Conservation (phyloP, 768 basidiomycete species). For the Leccinum obscurum region DNA sequence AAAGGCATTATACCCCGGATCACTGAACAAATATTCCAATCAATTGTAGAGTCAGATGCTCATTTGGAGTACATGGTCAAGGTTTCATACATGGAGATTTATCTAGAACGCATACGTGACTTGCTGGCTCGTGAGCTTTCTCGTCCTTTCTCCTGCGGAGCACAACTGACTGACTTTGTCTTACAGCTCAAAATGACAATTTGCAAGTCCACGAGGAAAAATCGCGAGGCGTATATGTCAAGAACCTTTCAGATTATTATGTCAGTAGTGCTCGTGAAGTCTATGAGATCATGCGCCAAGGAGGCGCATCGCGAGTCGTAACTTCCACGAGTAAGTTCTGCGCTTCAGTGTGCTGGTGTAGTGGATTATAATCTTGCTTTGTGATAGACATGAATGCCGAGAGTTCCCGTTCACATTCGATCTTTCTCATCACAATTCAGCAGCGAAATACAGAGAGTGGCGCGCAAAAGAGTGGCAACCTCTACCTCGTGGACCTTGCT, state of each 20-base stretch:
- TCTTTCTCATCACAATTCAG: slow-evolving; percentile 96
- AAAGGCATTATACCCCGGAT: slow-evolving; percentile 98
- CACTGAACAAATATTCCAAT: slow-evolving; percentile 98
- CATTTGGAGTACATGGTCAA: slow-evolving; percentile 98
- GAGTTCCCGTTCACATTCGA: slow-evolving; percentile 97
- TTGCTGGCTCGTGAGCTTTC: slow-evolving; percentile 82
- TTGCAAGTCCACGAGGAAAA: slow-evolving; percentile 99
- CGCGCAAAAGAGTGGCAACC: slow-evolving; percentile 92
- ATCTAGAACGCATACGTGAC: slow-evolving; percentile 94
- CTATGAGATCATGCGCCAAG: slow-evolving; percentile 98
- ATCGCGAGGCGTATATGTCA: slow-evolving; percentile 95
- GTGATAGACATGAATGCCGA: slow-evolving; percentile 97
- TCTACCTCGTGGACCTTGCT: slow-evolving; percentile 97
- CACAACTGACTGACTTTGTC: neutral
- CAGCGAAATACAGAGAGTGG: slow-evolving; percentile 97
- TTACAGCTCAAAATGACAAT: slow-evolving; percentile 92
- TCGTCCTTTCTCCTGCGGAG: neutral
- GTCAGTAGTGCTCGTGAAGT: slow-evolving; percentile 95
- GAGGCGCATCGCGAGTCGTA: slow-evolving; percentile 86
- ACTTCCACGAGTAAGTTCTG: slow-evolving; percentile 85
- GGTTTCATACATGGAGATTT: slow-evolving; percentile 99
- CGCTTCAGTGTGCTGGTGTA: neutral
- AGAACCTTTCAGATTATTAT: slow-evolving; percentile 96
- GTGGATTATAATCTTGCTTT: slow-evolving; percentile 3
- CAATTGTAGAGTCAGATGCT: slow-evolving; percentile 92